Evolutionary conservation across 2,329 filamentous ascomycete species (phyloP).

Genomic region (Epichloe hybrida): DNA sequence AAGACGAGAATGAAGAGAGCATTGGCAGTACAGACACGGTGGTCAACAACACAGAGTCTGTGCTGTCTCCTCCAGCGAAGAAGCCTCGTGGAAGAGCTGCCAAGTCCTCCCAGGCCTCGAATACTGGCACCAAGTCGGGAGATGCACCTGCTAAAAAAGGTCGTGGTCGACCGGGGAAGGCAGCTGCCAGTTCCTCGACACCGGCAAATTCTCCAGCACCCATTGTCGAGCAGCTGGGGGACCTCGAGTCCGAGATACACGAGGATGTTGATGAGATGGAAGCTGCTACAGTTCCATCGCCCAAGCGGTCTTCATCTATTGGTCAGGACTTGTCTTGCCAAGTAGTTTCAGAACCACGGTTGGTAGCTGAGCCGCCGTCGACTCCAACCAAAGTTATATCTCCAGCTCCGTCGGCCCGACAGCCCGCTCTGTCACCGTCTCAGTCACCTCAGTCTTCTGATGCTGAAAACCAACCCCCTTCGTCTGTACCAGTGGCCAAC

Average conservation of each 20-base stretch:
- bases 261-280: not conserved
- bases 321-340: not conserved
- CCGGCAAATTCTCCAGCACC: not conserved
- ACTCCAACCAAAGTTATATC: slow-evolving; percentile 30
- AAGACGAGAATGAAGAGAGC: slow-evolving; percentile 15
- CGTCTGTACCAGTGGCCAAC: slow-evolving; percentile 42
- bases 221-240: slow-evolving; percentile 4
- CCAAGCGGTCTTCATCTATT: not conserved
- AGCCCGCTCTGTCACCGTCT: slow-evolving; percentile 46
- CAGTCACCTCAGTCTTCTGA: slow-evolving; percentile 65
- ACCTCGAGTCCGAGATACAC: slow-evolving; percentile 5
- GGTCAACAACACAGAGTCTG: slow-evolving; percentile 20
- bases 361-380: slow-evolving; percentile 22
- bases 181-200: not conserved
- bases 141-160: slow-evolving; percentile 16
- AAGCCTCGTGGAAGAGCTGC: slow-evolving; percentile 13
- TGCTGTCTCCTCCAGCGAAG: slow-evolving; percentile 10
- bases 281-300: not conserved
- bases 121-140: not conserved
- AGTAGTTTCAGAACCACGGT: not conserved
- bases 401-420: slow-evolving; percentile 35
- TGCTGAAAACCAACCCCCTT: slow-evolving; percentile 66
- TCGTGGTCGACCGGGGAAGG: slow-evolving; percentile 18
- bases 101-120: slow-evolving; percentile 13
- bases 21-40: slow-evolving; percentile 29